Conservation (phyloP, 2,329 filamentous ascomycete species). For the Dactylellina leptospora region DNA sequence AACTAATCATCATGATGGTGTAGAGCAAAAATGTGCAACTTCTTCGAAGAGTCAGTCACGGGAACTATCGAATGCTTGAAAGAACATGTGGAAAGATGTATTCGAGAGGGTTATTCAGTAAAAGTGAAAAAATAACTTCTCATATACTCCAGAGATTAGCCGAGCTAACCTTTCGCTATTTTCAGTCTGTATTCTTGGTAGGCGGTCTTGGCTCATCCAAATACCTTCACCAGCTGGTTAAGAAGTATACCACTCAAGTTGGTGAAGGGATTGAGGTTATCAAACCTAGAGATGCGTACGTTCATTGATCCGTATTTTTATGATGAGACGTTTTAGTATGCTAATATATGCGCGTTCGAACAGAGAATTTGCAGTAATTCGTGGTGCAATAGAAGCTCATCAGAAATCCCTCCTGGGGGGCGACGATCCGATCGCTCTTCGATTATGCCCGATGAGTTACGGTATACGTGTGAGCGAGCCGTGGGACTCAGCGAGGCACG, state of each 20-base stretch:
- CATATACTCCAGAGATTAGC: not conserved
- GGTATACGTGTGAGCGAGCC: slow-evolving; percentile 34
- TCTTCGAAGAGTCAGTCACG: slow-evolving; percentile 23
- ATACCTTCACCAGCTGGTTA: slow-evolving; percentile 32
- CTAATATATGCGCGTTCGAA: not conserved
- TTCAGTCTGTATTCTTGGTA: slow-evolving; percentile 45
- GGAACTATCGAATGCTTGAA: slow-evolving; percentile 35
- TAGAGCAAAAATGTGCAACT: slow-evolving; percentile 28
- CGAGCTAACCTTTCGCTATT: not conserved
- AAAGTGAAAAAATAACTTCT: slow-evolving; percentile 18
- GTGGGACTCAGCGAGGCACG: slow-evolving; percentile 25
- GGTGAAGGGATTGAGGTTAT: slow-evolving; percentile 26
- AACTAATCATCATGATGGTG: too few relatives aligned
- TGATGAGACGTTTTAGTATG: not conserved
- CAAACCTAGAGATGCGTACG: slow-evolving; percentile 48
- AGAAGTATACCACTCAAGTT: slow-evolving; percentile 8
- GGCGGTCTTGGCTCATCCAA: slow-evolving; percentile 42
- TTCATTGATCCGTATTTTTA: too few relatives aligned
- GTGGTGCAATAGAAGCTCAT: slow-evolving; percentile 38
- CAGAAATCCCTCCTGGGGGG: slow-evolving; percentile 19
- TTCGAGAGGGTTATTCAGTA: slow-evolving; percentile 19
- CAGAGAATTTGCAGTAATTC: slow-evolving; percentile 43
- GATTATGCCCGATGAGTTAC: slow-evolving; percentile 43
- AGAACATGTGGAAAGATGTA: slow-evolving; percentile 35
- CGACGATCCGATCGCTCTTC: slow-evolving; percentile 34